Conservation (phyloP, 371 early-diverging fungal species). For the Actinomortierella wolfii region DNA sequence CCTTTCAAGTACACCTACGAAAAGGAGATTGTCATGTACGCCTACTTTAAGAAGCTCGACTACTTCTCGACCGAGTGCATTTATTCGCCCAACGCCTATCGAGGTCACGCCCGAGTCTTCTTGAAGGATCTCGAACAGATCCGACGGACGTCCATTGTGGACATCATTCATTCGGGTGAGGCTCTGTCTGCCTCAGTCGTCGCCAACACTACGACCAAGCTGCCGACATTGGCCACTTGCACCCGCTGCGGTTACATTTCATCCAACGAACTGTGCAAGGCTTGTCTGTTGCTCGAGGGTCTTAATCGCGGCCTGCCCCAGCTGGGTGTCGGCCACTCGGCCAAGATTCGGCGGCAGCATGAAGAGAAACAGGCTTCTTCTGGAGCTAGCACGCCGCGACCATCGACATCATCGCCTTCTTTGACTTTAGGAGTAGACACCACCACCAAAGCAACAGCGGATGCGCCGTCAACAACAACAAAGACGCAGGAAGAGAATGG, state of each 20-base stretch:
- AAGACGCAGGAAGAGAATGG: background rate
- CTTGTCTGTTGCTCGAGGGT: constrained; percentile 93
- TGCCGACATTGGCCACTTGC: constrained; percentile 60
- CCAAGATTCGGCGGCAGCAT: constrained; percentile 38
- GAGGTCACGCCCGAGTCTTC: constrained; percentile 96
- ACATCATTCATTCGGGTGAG: constrained; percentile 96
- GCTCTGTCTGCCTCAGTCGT: constrained; percentile 76
- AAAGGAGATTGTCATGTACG: constrained; percentile 99
- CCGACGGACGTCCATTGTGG: constrained; percentile 92
- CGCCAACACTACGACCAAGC: constrained; percentile 70
- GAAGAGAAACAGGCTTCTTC: constrained; percentile 8
- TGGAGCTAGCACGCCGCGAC: background rate
- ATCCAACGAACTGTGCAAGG: constrained; percentile 90
- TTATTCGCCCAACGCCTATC: constrained; percentile 98
- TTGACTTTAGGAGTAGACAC: background rate
- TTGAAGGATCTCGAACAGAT: constrained; percentile 97
- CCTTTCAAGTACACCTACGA: constrained; percentile 99
- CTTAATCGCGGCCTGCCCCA: constrained; percentile 90
- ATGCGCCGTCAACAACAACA: background rate
- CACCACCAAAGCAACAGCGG: background rate
- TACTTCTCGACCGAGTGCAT: constrained; percentile 99
- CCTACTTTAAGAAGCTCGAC: constrained; percentile 98
- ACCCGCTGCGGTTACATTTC: constrained; percentile 95
- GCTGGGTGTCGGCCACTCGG: constrained; percentile 42
- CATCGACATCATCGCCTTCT: constrained; percentile 8